These are phyloP conservation scores for Centrapalus pauciflorus DNA, from an alignment of 129 eudicot species.

Conservation along the genomic window DNA sequence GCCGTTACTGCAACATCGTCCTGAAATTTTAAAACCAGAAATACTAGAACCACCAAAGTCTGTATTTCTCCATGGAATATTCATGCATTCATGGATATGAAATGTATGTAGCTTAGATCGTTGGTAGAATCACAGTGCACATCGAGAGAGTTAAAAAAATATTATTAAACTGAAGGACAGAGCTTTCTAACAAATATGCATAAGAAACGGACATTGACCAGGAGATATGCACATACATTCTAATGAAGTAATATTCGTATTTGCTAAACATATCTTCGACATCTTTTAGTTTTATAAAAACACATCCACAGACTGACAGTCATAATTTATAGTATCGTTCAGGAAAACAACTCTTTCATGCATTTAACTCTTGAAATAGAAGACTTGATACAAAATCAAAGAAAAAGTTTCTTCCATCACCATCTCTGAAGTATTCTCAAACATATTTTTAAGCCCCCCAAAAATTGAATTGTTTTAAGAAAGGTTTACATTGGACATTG, in stretches of 20 bases:
- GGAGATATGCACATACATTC: background rate
- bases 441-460: background rate
- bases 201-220: background rate
- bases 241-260: background rate
- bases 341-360: background rate
- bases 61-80: background rate
- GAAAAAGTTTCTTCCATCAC: background rate
- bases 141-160: background rate
- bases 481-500: background rate
- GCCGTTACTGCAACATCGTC: slow-evolving; percentile 50
- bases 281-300: background rate
- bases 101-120: background rate
- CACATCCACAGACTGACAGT: background rate
- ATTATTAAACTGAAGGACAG: background rate
- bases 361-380: background rate
- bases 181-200: background rate
- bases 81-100: background rate
- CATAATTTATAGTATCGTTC: background rate
- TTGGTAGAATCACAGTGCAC: background rate
- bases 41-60: background rate
- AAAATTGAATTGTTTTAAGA: background rate
- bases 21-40: slow-evolving; percentile 32
- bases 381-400: too few relatives aligned
- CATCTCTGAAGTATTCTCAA: background rate
- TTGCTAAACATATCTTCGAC: background rate